These are phyloP conservation scores for Botryotinia convoluta DNA, from an alignment of 2,329 filamentous ascomycete genomes.

Conservation along the genomic window DNA sequence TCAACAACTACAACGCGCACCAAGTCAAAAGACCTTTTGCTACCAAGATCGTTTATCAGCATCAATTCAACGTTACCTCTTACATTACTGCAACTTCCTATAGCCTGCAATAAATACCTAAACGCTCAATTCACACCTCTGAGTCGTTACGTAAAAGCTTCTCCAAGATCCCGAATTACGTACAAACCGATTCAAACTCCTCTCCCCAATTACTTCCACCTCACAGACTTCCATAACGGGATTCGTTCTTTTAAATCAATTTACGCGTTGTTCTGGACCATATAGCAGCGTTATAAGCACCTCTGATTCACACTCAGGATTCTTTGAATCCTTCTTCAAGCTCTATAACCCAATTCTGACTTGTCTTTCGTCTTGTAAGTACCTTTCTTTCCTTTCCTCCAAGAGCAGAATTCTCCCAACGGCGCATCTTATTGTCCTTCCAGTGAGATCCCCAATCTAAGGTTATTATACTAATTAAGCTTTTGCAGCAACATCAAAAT, in stretches of 20 bases:
- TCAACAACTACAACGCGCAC: background rate
- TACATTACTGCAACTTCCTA: background rate
- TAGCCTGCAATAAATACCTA: background rate
- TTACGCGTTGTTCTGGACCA: background rate
- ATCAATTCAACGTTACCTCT: background rate
- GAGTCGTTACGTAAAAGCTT: background rate
- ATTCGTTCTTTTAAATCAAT: background rate
- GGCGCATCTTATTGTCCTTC: background rate
- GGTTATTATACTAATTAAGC: background rate
- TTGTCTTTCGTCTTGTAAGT: background rate
- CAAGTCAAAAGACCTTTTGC: background rate
- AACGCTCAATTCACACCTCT: background rate
- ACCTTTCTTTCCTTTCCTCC: background rate
- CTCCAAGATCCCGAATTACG: background rate
- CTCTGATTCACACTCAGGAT: background rate
- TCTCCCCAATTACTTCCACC: background rate
- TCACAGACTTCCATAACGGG: background rate
- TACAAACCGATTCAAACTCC: background rate
- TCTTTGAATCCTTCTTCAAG: background rate
- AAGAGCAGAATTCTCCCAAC: background rate
- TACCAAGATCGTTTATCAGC: background rate
- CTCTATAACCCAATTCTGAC: too few relatives aligned
- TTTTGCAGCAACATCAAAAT: background rate
- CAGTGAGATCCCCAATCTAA: background rate
- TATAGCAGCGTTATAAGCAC: background rate